Evolutionary conservation across 2,329 filamentous ascomycete species (phyloP), one percentile per base, ranked within the genome.

Genomic region (Purpureocillium lavendulum): DNA sequence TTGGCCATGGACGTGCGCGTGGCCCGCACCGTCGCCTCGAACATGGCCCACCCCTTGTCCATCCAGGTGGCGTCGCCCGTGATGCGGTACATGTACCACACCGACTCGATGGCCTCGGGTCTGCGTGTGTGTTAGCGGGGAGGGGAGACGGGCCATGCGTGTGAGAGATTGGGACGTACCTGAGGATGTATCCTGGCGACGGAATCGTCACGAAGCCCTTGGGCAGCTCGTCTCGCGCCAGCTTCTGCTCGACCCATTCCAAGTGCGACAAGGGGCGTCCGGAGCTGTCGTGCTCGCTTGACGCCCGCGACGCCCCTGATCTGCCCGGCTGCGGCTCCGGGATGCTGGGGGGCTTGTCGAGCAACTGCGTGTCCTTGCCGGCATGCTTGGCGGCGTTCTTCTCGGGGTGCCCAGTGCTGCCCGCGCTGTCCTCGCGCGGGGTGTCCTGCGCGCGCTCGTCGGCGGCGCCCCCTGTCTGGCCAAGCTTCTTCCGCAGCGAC

Each of bases 41-140:
- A 95, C 86, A 95, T 94, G 36, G 70, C 67, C 88, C 88, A 95
- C 13, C 86, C 89, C 48, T 83, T 82, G 21, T 94, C 86, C 56
- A 83, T 82, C 72, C 86, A 87, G 4, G 62, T 60, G 2, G 71
- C 62, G 47, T 92, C 83, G 35, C 87, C 88, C 0, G 87, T 94
- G 60, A 94, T 87, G 55, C 88, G 84, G 65, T 94, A 92, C 69
- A 94, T 82, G 64, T 89, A 85, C 73, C 87, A 94, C 12, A 94
- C 80, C 1, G 82, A 87, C 54, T 94, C 87, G 50, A 94, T 88
- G 1, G 85, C 86, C 66, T 94, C 87, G 15, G 87, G 86, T 16
- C 84, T 84, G 29, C 16, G 14, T 33, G 41, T 43, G 17, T 42
- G 46, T 53, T 35, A 57, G 53, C 33, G 47, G 11, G 44, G 40